Percentiles rank a stretch among this genome's conserved stretches.
Conservation (phyloP, 306 rosid species). For the Cicer cuneatum region DNA sequence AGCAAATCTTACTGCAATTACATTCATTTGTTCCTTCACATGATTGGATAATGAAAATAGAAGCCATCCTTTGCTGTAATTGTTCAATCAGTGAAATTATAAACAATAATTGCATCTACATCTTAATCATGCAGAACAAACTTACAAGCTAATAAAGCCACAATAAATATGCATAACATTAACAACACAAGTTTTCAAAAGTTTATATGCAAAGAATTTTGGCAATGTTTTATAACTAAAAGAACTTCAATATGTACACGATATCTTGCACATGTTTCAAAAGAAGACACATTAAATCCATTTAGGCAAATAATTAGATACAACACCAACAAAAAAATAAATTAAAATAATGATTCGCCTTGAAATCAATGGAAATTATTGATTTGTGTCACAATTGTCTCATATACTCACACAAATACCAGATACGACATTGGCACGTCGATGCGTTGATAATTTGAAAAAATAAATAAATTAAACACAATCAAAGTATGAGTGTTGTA, state of each 20-base stretch:
- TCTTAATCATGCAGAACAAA: slow-evolving; percentile 73
- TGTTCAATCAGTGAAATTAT: slow-evolving; percentile 50
- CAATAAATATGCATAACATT: slow-evolving; percentile 16
- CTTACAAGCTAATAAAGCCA: slow-evolving; percentile 80
- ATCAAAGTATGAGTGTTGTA: too few species aligned
- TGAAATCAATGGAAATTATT: slow-evolving; percentile 19
- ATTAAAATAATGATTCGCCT: slow-evolving; percentile 32
- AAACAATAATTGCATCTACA: slow-evolving; percentile 52
- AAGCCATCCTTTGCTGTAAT: slow-evolving; percentile 37
- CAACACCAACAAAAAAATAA: slow-evolving; percentile 1
- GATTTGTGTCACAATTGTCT: slow-evolving; percentile 34
- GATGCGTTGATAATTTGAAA: too few species aligned
- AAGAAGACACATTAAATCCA: not conserved
- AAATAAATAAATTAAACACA: too few species aligned
- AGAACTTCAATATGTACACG: not conserved
- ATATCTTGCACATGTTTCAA: not conserved
- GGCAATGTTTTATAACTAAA: slow-evolving; percentile 36
- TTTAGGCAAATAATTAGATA: slow-evolving; percentile 3
- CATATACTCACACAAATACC: too few species aligned
- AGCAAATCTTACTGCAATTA: slow-evolving; percentile 32
- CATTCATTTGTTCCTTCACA: slow-evolving; percentile 36
- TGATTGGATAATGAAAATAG: slow-evolving; percentile 23
- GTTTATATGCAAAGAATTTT: not conserved
- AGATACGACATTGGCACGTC: too few species aligned
- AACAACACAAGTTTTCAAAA: not conserved